A percentile compares a stretch with the other conserved stretches of the same genome.
phyloP scores from a whole-genome alignment of 805 yeast genomes.

The Debaryomyces hansenii region DNA sequence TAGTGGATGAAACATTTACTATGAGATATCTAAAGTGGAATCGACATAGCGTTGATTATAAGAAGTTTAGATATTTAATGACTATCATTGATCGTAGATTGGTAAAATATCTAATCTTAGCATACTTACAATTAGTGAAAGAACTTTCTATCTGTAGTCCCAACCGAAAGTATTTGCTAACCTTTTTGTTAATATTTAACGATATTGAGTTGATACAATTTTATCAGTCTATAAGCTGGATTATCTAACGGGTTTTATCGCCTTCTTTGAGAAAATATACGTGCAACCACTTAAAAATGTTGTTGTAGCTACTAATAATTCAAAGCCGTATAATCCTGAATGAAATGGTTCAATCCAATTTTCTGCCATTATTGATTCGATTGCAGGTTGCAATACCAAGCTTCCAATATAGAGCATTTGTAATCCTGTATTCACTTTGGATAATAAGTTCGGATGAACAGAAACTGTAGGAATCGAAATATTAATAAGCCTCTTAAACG shows the following conservation, averaged over 20 bases:
- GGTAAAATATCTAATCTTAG: not conserved
- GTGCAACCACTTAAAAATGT: slow-evolving; percentile 78
- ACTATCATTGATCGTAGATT: not conserved
- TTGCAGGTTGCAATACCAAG: slow-evolving; percentile 34
- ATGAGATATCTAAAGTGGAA: not conserved
- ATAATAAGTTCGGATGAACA: slow-evolving; percentile 82
- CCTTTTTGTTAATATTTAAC: slow-evolving; percentile 16
- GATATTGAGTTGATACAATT: slow-evolving; percentile 11
- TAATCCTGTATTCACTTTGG: slow-evolving; percentile 85
- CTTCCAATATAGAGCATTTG: slow-evolving; percentile 86
- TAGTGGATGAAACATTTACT: not conserved
- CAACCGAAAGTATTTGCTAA: slow-evolving; percentile 10
- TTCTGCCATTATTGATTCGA: slow-evolving; percentile 19
- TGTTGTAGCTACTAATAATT: slow-evolving; percentile 46
- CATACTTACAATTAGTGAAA: not conserved
- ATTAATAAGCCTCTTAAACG: slow-evolving; percentile 73
- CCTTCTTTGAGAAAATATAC: slow-evolving; percentile 68
- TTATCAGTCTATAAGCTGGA: slow-evolving; percentile 7
- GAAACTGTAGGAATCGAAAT: slow-evolving; percentile 78
- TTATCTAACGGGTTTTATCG: slow-evolving; percentile 53
- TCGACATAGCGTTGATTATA: not conserved
- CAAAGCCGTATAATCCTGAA: slow-evolving; percentile 23
- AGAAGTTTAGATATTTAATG: not conserved
- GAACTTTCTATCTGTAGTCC: not conserved
- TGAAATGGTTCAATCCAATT: slow-evolving; percentile 10